Percentiles rank a stretch among this genome's conserved stretches.
Conservation (phyloP, 345 rosid genomes). For the Theobroma cacao region DNA sequence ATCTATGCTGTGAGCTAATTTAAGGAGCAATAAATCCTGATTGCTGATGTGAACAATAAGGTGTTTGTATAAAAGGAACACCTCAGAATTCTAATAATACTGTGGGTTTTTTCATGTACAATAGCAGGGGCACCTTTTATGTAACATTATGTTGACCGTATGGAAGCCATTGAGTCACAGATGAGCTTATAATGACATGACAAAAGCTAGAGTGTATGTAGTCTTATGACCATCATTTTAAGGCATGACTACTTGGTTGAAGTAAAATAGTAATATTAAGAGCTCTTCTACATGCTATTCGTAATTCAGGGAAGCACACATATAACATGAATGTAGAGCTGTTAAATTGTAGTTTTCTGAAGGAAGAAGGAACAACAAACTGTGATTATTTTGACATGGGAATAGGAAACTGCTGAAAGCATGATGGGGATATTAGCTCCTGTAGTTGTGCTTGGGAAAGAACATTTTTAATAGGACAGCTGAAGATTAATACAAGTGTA, state of each 20-base stretch:
- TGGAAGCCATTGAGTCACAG: background rate
- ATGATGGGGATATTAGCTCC: background rate
- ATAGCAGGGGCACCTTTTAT: background rate
- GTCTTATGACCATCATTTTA: background rate
- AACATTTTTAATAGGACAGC: background rate
- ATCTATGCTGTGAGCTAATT: background rate
- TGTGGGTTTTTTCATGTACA: background rate
- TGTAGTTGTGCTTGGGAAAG: background rate
- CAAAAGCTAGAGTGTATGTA: background rate
- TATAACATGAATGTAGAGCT: background rate
- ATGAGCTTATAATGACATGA: background rate
- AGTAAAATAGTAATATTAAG: background rate
- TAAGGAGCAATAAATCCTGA: background rate
- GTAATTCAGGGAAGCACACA: background rate
- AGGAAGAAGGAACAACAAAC: background rate
- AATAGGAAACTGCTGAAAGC: background rate
- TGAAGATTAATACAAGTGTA: background rate
- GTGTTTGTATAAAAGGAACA: background rate
- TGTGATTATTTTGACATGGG: background rate
- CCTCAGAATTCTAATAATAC: background rate
- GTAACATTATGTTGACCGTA: background rate
- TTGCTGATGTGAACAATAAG: background rate
- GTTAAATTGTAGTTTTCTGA: background rate
- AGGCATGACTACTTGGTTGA: background rate
- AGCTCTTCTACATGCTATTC: background rate